Base-by-base conservation (phyloP, 2,329 filamentous ascomycete genomes). In the Alternaria longipes region DNA sequence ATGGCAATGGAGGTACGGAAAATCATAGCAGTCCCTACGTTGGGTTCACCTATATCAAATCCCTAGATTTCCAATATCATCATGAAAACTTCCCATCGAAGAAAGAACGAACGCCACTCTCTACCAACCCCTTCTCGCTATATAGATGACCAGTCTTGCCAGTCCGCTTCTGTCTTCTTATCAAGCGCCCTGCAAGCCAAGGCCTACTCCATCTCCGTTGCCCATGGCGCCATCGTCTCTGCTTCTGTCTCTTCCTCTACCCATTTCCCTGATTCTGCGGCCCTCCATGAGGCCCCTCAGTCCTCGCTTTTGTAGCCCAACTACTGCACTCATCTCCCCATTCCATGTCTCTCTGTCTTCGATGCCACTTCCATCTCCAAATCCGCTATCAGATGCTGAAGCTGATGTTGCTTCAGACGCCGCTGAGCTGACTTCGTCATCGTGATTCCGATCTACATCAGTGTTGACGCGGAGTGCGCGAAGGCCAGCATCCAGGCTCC, bases 221-320 rank as follows among this genome's bases (percentile, higher is more conserved):
- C 63, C 65, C 44, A 67, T 63, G 2, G 56, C 65, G 2, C 55
- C 68, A 22, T 65, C 77, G 60, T 69, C 80, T 67, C 66, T 70
- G 54, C 59, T 72, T 54, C 78, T 67, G 16, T 71, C 72, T 30
- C 70, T 79, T 78, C 66, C 63, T 61, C 81, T 79, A 12, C 85
- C 86, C 65, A 92, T 84, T 78, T 97, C 93, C 45, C 94, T 84
- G 83, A 97, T 89, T 62, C 94, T 85, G 45, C 94, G 84, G 4
- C 94, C 94, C 79, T 98, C 95, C 95, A 99, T 98, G 68, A 99
- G 79, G 0, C 95, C 95, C 60, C 94, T 85, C 36, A 99, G 79
- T 0, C 95, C 95, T 55, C 95, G 86, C 83, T 99, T 99, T 83
- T 99, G 95, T 66, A 99, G 78, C 0, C 95, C 95, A 68, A 99